Conservation (phyloP, 1,139 yeast species). For the Geotrichum bryndzae region DNA sequence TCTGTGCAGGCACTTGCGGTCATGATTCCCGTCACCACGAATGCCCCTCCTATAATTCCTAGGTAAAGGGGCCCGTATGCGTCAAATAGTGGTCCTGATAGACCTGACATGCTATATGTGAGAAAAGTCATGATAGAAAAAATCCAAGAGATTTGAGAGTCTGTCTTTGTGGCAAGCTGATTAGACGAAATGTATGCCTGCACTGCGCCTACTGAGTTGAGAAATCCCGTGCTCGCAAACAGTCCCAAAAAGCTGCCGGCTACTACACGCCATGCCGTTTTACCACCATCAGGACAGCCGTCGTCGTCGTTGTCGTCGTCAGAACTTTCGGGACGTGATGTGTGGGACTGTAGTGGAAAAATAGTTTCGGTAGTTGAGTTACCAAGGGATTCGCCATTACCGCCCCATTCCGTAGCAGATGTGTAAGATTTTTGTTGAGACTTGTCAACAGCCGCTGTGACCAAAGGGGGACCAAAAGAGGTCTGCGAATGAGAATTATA, state of each 20-base stretch:
- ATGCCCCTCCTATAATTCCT: conserved; percentile 42
- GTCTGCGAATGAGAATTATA: background rate
- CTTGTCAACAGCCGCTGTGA: background rate
- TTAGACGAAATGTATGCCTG: conserved; percentile 57
- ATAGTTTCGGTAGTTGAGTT: background rate
- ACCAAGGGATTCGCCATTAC: background rate
- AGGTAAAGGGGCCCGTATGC: conserved; percentile 50
- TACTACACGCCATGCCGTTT: conserved; percentile 48
- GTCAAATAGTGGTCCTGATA: conserved; percentile 61
- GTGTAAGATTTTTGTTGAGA: background rate
- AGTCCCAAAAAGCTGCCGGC: conserved; percentile 61
- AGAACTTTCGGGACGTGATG: background rate
- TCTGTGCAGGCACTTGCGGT: conserved; percentile 50
- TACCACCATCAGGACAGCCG: conserved; percentile 49
- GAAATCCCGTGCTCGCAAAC: conserved; percentile 55
- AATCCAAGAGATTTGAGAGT: conserved; percentile 59
- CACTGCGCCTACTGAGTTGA: conserved; percentile 63
- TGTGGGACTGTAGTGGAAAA: background rate
- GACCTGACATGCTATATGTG: conserved; percentile 49
- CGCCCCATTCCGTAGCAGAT: background rate
- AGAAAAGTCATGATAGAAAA: conserved; percentile 55
- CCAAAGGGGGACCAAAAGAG: background rate
- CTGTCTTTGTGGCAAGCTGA: conserved; percentile 43
- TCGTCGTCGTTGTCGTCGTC: conserved; percentile 3
- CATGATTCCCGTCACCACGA: conserved; percentile 48